A percentile compares a stretch with the other conserved stretches of the same genome.
These are phyloP conservation scores for Hanseniaspora taiwanica DNA, from an alignment of 805 yeast species.

Conservation along the genomic window DNA sequence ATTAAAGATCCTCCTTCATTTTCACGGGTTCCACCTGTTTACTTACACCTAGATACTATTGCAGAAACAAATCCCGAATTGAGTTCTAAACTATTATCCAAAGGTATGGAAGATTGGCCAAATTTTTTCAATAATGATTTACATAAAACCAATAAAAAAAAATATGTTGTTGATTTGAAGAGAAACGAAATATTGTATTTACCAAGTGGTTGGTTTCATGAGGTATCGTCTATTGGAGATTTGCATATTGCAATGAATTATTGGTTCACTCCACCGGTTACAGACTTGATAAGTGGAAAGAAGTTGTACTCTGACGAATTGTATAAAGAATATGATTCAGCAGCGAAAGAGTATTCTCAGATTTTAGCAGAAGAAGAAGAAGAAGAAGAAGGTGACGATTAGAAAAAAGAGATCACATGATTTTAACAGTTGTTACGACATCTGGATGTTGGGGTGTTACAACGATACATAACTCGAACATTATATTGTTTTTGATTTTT, in stretches of 20 bases:
- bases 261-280: slow-evolving; percentile 60
- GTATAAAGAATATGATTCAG: slow-evolving; percentile 33
- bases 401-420: too few relatives aligned
- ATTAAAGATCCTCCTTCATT: slow-evolving; percentile 55
- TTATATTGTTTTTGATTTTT: too few relatives aligned
- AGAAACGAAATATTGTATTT: slow-evolving; percentile 58
- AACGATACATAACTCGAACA: too few relatives aligned
- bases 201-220: slow-evolving; percentile 78
- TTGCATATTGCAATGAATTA: slow-evolving; percentile 57
- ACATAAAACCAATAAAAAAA: slow-evolving; percentile 21
- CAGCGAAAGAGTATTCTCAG: too few relatives aligned
- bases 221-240: slow-evolving; percentile 51
- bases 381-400: too few relatives aligned
- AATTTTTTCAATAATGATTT: slow-evolving; percentile 22
- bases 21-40: slow-evolving; percentile 46
- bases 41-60: slow-evolving; percentile 47
- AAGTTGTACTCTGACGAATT: slow-evolving; percentile 4
- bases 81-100: slow-evolving; percentile 19
- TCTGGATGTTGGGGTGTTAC: too few relatives aligned
- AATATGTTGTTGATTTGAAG: slow-evolving; percentile 33
- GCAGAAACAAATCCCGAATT: slow-evolving; percentile 13
- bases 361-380: too few relatives aligned
- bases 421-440: too few relatives aligned
- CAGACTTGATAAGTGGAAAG: neutral
- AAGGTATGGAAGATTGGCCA: slow-evolving; percentile 36